Conservation (phyloP, 305 asterid genomes). For the Striga hermonthica region DNA sequence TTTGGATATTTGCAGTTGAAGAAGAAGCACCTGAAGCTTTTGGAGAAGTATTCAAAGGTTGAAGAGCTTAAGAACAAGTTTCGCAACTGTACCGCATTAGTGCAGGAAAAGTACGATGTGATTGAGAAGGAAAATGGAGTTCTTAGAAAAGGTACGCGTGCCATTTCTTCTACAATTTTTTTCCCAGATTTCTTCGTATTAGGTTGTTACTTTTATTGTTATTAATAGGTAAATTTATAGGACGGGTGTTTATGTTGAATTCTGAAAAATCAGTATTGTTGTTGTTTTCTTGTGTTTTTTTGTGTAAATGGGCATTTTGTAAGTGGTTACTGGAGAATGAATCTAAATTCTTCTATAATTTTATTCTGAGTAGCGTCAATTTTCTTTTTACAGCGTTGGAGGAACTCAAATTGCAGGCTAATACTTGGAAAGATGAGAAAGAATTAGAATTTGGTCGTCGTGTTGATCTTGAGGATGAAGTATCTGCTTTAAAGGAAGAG, state of each 20-base stretch:
- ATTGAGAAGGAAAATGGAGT: slow-evolving; percentile 44
- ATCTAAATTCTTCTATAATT: neutral
- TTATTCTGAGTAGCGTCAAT: slow-evolving; percentile 12
- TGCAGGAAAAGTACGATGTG: slow-evolving; percentile 36
- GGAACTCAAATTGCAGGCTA: slow-evolving; percentile 48
- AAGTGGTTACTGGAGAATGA: neutral
- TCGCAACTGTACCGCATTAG: slow-evolving; percentile 36
- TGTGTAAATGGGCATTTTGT: neutral
- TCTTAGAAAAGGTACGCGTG: slow-evolving; percentile 50
- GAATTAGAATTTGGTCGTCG: slow-evolving; percentile 51
- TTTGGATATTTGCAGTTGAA: slow-evolving; percentile 58
- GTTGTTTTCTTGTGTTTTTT: neutral
- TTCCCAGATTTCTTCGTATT: neutral
- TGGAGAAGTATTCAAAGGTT: slow-evolving; percentile 44
- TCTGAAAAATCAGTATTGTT: neutral
- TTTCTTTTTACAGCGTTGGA: slow-evolving; percentile 26
- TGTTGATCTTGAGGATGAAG: slow-evolving; percentile 61
- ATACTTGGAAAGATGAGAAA: slow-evolving; percentile 51
- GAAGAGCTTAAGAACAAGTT: slow-evolving; percentile 47
- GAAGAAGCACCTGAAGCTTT: slow-evolving; percentile 49
- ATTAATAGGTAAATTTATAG: neutral
- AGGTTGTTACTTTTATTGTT: neutral
- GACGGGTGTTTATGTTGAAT: neutral
- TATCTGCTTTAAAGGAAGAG: slow-evolving; percentile 59
- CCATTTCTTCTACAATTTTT: neutral